phyloP scores from a whole-genome alignment of 768 basidiomycete species.

The Hebeloma cylindrosporum region DNA sequence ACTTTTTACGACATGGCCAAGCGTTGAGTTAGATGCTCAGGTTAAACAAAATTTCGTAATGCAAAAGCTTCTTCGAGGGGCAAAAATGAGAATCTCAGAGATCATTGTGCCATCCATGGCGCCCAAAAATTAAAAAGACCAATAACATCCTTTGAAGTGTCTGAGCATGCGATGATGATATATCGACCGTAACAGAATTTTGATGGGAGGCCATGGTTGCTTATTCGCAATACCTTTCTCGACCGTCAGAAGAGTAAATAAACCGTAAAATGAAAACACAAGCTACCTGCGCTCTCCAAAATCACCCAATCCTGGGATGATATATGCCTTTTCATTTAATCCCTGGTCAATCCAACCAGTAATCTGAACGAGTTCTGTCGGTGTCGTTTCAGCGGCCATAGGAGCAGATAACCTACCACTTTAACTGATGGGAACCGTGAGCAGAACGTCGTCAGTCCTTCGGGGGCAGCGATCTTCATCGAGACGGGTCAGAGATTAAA shows the following conservation, averaged over 20 bases:
- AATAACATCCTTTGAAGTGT: too few relatives aligned
- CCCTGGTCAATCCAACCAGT: conserved; percentile 96
- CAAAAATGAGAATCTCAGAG: too few relatives aligned
- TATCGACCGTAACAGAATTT: not conserved
- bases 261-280: not conserved
- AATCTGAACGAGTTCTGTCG: conserved; percentile 60
- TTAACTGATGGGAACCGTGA: conserved; percentile 70
- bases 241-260: not conserved
- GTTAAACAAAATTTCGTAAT: too few relatives aligned
- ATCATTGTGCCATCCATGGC: too few relatives aligned
- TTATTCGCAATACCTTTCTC: conserved; percentile 15
- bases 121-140: too few relatives aligned
- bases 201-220: not conserved
- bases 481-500: conserved; percentile 3
- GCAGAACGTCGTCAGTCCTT: conserved; percentile 84
- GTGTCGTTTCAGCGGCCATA: too few relatives aligned
- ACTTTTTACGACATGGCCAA: too few relatives aligned
- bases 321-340: conserved; percentile 87
- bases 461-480: conserved; percentile 81
- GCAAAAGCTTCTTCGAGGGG: too few relatives aligned
- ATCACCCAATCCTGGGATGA: conserved; percentile 94
- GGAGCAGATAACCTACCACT: conserved; percentile 55
- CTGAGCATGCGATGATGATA: too few relatives aligned
- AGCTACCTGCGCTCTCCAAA: conserved; percentile 86
- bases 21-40: too few relatives aligned